phyloP scores from a whole-genome alignment of 2,329 filamentous ascomycete genomes.

The Helicocarpus griseus region DNA sequence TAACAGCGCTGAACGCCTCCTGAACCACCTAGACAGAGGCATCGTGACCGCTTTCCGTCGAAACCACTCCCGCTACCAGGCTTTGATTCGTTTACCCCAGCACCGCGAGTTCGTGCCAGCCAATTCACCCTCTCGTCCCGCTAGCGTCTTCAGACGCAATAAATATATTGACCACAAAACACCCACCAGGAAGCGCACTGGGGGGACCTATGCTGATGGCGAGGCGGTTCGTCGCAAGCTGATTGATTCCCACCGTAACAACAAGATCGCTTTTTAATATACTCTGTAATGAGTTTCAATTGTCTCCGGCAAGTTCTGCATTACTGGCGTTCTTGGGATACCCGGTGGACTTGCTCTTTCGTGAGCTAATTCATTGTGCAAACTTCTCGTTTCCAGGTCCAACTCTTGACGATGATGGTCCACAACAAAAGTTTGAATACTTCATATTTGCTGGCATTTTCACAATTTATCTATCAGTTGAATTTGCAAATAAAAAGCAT shows the following conservation, averaged over 20 bases:
- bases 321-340: too few species aligned
- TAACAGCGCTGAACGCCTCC: constrained; percentile 39
- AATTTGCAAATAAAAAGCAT: too few species aligned
- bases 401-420: too few species aligned
- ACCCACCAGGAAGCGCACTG: constrained; percentile 32
- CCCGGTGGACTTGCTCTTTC: too few species aligned
- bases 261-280: constrained; percentile 27
- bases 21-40: constrained; percentile 59
- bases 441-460: too few species aligned
- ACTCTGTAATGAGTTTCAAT: too few species aligned
- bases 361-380: too few species aligned
- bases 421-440: too few species aligned
- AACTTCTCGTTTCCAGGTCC: too few species aligned
- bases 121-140: constrained; percentile 32
- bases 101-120: constrained; percentile 37
- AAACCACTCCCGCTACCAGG: constrained; percentile 43
- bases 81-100: constrained; percentile 39
- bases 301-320: not conserved
- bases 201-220: constrained; percentile 27
- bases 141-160: constrained; percentile 35
- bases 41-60: constrained; percentile 69
- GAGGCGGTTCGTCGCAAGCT: constrained; percentile 36
- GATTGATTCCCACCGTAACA: constrained; percentile 33
- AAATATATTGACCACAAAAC: constrained; percentile 31
- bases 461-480: too few species aligned